phyloP scores from a whole-genome alignment of 768 basidiomycete species.

The Boletus speciosus region DNA sequence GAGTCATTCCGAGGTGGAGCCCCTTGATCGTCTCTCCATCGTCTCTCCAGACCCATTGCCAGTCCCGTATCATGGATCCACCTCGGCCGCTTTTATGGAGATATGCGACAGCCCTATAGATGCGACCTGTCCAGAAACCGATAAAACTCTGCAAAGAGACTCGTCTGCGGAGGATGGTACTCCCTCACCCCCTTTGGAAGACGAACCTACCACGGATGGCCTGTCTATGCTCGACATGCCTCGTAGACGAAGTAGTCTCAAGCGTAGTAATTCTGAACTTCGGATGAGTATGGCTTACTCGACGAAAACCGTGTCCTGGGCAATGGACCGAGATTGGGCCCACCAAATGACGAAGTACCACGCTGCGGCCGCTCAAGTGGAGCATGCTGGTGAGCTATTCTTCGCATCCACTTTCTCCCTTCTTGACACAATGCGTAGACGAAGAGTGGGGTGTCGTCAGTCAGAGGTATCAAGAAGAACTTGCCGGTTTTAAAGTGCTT shows the following conservation, averaged over 20 bases:
- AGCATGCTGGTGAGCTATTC: constrained; percentile 35
- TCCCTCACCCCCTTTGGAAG: constrained; percentile 31
- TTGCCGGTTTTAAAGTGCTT: constrained; percentile 53
- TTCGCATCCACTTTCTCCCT: background rate
- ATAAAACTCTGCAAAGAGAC: constrained; percentile 14
- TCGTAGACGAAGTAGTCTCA: constrained; percentile 62
- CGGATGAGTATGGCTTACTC: constrained; percentile 47
- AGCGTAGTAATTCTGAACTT: constrained; percentile 47
- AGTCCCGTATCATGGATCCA: constrained; percentile 42
- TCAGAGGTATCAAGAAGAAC: constrained; percentile 57
- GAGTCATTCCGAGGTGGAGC: constrained; percentile 24
- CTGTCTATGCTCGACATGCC: constrained; percentile 33
- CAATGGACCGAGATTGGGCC: constrained; percentile 61
- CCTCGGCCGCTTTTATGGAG: constrained; percentile 28
- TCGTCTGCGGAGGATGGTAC: constrained; percentile 19
- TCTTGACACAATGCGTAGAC: constrained; percentile 34
- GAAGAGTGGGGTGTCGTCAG: constrained; percentile 59
- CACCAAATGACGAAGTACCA: constrained; percentile 52
- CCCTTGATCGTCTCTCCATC: constrained; percentile 26
- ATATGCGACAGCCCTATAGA: constrained; percentile 35
- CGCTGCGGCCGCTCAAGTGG: constrained; percentile 38
- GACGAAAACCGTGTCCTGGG: constrained; percentile 71
- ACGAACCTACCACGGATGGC: constrained; percentile 32
- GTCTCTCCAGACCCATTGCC: constrained; percentile 43
- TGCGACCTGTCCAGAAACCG: constrained; percentile 6